phyloP scores from a whole-genome alignment of 2,329 filamentous ascomycete species.

The Albophoma yamanashiensis region DNA sequence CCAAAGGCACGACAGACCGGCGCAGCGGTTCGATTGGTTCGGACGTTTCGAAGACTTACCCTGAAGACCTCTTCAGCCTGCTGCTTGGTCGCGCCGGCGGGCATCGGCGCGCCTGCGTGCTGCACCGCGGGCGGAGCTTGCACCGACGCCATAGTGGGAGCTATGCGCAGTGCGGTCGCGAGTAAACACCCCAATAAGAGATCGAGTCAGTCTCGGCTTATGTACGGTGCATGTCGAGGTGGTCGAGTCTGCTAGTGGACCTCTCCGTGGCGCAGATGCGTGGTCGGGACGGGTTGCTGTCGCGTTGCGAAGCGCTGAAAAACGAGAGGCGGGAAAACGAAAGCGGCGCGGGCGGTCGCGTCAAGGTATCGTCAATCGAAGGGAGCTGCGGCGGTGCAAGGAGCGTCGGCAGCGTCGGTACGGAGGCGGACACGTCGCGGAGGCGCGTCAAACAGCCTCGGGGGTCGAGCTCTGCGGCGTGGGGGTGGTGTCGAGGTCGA shows the following conservation, averaged over 20 bases:
- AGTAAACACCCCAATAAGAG: slow-evolving; percentile 13
- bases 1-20: not conserved
- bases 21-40: not conserved
- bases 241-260: slow-evolving; percentile 5
- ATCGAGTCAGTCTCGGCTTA: slow-evolving; percentile 15
- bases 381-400: slow-evolving; percentile 8
- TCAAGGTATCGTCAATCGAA: slow-evolving; percentile 8
- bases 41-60: slow-evolving; percentile 33
- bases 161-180: slow-evolving; percentile 10
- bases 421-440: slow-evolving; percentile 14
- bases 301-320: slow-evolving; percentile 7
- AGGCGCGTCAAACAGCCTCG: slow-evolving; percentile 14
- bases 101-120: slow-evolving; percentile 51
- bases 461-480: slow-evolving; percentile 5
- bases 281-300: slow-evolving; percentile 4
- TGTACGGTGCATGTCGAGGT: slow-evolving; percentile 28
- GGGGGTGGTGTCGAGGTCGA: slow-evolving; percentile 6
- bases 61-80: slow-evolving; percentile 65
- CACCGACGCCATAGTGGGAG: slow-evolving; percentile 63
- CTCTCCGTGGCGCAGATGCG: slow-evolving; percentile 10
- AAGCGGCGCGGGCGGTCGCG: slow-evolving; percentile 10
- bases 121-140: slow-evolving; percentile 61
- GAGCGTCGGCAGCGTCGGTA: slow-evolving; percentile 7
- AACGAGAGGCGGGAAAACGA: slow-evolving; percentile 1
- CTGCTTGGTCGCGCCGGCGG: slow-evolving; percentile 60